Evolutionary conservation across 148 eudicot genomes (phyloP), one percentile per base, ranked within the genome.

Genomic region (Diospyros lotus): DNA sequence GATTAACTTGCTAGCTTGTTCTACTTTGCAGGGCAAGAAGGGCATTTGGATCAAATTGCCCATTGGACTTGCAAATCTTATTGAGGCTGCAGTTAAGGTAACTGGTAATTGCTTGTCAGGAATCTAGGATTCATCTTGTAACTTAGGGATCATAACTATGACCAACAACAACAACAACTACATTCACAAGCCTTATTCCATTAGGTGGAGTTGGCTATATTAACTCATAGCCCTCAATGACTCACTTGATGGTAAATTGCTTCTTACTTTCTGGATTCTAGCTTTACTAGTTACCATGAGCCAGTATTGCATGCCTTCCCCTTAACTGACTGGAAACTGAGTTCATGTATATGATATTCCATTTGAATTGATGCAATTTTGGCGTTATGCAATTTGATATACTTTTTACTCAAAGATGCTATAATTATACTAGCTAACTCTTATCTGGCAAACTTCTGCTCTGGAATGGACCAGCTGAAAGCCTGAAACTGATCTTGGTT

Each of bases 11-110:
- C 67, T 60, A 9, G n/a, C 17, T 18, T 56, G 11, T 17, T 50
- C 5, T 17, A 14, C 63, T 80, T 66, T 75, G 78, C 87, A 93
- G 97, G 90, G 91, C 0, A 93, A 89, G 86, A 89, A 74, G 78
- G 98, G 98, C 58, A 78, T 93, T 38, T 93, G 98, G 98, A 76
- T 90, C 65, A 90, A 90, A 64, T 75, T 90, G 77, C 96, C 98
- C 18, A 90, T 89, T 64, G 80, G 42, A 64, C 87, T 86, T 61
- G 91, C 80, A 64, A 85, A 86, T 82, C 96, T 90, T 50, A 82
- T 89, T 86, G 93, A 92, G 79, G 64, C 77, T 78, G 88, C 83
- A 17, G 88, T 89, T 45, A 80, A 89, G 93, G 96, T 93, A 87
- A 73, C 8, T 53, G 50, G 4, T 51, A 13, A 61, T 3, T 72